These are phyloP conservation scores for Dicorynia guianensis DNA, from an alignment of 306 rosid species.

Conservation along the genomic window DNA sequence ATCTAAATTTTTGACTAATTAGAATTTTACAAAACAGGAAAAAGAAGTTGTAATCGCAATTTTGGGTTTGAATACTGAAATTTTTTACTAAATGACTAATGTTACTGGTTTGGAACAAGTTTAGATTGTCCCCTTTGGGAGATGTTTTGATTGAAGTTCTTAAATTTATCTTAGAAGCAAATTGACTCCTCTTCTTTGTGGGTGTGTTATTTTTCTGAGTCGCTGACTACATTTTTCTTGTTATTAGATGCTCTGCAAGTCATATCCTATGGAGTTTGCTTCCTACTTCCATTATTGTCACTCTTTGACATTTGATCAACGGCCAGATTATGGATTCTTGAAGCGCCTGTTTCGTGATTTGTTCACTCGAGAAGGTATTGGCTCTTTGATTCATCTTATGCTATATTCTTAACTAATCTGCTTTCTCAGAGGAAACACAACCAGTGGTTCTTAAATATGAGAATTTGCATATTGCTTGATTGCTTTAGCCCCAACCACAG, in stretches of 20 bases:
- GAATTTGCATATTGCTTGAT: conserved; percentile 27
- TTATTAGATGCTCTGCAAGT: conserved; percentile 66
- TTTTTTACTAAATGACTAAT: too few species aligned
- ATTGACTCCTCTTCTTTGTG: too few species aligned
- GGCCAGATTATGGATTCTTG: conserved; percentile 76
- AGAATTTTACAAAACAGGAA: too few species aligned
- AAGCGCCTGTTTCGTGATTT: conserved; percentile 71
- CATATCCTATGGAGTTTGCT: conserved; percentile 71
- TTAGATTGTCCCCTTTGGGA: too few species aligned
- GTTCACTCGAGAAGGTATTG: conserved; percentile 66
- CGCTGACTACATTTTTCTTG: conserved; percentile 35
- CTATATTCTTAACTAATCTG: conserved; percentile 24
- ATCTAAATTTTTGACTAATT: too few species aligned
- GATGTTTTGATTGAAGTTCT: too few species aligned
- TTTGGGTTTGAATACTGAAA: too few species aligned
- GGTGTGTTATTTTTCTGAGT: not conserved
- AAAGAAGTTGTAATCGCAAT: too few species aligned
- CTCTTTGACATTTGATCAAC: conserved; percentile 77
- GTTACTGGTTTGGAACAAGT: too few species aligned
- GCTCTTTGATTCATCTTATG: conserved; percentile 9
- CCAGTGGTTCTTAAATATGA: conserved; percentile 23
- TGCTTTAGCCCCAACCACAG: not conserved
- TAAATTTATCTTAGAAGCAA: too few species aligned
- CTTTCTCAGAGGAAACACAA: conserved; percentile 23
- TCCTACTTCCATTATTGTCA: conserved; percentile 78